Percentiles rank a stretch among this genome's conserved stretches.
These are phyloP conservation scores for Fusarium clavum DNA, from an alignment of 2,329 filamentous ascomycete species.

Conservation along the genomic window DNA sequence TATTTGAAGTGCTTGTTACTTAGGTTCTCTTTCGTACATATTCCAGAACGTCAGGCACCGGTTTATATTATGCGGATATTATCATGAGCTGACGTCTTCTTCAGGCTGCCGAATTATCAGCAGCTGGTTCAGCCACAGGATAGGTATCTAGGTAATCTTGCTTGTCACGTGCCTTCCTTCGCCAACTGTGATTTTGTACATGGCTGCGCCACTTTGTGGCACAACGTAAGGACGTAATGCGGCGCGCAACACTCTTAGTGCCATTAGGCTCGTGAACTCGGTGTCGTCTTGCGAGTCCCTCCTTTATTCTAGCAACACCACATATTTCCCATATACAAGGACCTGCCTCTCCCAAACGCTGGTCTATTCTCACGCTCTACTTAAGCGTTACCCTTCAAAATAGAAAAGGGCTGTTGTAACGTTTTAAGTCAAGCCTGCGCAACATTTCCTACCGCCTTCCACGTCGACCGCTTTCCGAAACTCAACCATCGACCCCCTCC, in stretches of 20 bases:
- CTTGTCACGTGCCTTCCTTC: constrained; percentile 31
- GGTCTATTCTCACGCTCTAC: constrained; percentile 13
- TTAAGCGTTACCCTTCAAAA: neutral
- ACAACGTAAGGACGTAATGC: constrained; percentile 34
- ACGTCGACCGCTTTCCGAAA: constrained; percentile 40
- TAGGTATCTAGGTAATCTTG: neutral
- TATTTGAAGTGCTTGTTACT: constrained; percentile 2
- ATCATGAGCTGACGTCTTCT: constrained; percentile 42
- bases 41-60: constrained; percentile 28
- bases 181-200: neutral
- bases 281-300: constrained; percentile 50
- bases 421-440: constrained; percentile 21
- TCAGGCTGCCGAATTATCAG: constrained; percentile 40
- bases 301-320: constrained; percentile 48
- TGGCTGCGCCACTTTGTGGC: constrained; percentile 46
- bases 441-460: constrained; percentile 28
- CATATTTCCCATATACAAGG: constrained; percentile 39
- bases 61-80: constrained; percentile 12
- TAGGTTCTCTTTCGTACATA: neutral
- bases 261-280: constrained; percentile 50
- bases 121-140: constrained; percentile 33
- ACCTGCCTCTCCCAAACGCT: constrained; percentile 12
- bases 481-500: constrained; percentile 28
- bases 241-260: constrained; percentile 44
- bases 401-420: neutral